Evolutionary conservation across 345 rosid species (phyloP).

Genomic region (Salix purpurea): DNA sequence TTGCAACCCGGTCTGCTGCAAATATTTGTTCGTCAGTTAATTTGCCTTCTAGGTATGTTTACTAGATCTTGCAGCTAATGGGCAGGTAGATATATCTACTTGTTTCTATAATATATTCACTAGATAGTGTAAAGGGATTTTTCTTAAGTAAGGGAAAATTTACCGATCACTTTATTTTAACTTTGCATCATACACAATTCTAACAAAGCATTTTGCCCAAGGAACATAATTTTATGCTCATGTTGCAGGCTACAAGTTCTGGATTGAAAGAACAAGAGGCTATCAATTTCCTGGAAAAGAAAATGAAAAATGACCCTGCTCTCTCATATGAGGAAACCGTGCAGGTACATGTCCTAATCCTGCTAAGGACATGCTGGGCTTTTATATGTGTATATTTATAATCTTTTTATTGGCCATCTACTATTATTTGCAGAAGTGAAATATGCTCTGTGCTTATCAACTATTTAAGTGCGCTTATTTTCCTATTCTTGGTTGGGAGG

Average conservation of each 20-base stretch:
- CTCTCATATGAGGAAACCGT: conserved; percentile 88
- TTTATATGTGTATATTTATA: too few relatives aligned
- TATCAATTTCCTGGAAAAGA: conserved; percentile 94
- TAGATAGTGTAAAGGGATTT: too few relatives aligned
- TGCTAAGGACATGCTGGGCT: background rate
- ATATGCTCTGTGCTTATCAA: background rate
- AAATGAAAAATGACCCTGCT: conserved; percentile 89
- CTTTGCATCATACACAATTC: background rate
- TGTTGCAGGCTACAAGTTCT: conserved; percentile 87
- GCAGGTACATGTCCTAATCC: conserved; percentile 49
- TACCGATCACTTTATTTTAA: background rate
- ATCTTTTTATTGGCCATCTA: background rate
- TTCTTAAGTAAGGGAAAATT: background rate
- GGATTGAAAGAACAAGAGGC: conserved; percentile 98
- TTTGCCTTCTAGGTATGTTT: too few relatives aligned
- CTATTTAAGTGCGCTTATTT: background rate
- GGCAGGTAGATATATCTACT: too few relatives aligned
- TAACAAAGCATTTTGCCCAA: background rate
- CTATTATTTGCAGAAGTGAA: background rate
- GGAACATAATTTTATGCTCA: conserved; percentile 2
- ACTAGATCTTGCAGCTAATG: too few relatives aligned
- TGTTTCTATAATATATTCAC: too few relatives aligned
- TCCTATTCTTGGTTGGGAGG: background rate
- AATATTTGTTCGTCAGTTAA: too few relatives aligned
- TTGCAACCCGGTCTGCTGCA: too few relatives aligned